Evolutionary conservation across 495 filamentous ascomycete genomes (phyloP).

Genomic region (Podospora australis): DNA sequence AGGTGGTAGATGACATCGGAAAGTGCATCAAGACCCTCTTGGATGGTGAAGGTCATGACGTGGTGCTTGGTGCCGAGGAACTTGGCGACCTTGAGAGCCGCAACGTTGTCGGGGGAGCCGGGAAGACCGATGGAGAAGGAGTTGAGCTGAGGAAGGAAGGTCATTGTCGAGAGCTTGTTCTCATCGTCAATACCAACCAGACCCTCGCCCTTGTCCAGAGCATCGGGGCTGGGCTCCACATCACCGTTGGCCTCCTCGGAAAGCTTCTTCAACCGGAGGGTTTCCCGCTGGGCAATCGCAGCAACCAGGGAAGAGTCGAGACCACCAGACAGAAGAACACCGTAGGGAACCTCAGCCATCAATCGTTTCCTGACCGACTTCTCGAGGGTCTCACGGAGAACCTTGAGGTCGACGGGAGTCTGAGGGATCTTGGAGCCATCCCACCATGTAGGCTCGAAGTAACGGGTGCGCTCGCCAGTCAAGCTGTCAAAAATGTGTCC

Average conservation of each 20-base stretch:
- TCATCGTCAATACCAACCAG: conserved; percentile 92
- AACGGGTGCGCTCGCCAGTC: conserved; percentile 71
- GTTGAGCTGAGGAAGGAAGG: conserved; percentile 87
- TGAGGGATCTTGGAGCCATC: conserved; percentile 71
- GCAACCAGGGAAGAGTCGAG: conserved; percentile 94
- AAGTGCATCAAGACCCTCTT: conserved; percentile 92
- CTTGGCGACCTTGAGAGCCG: conserved; percentile 82
- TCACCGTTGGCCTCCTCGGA: conserved; percentile 41
- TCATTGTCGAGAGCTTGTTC: conserved; percentile 82
- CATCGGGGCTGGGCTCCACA: conserved; percentile 34
- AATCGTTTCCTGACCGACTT: conserved; percentile 89
- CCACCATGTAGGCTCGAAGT: conserved; percentile 92
- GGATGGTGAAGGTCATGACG: conserved; percentile 93
- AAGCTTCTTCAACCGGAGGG: conserved; percentile 61
- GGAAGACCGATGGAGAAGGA: conserved; percentile 97
- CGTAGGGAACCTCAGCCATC: conserved; percentile 98
- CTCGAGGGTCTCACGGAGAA: conserved; percentile 75
- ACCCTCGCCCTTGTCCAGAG: conserved; percentile 51
- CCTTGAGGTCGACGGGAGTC: conserved; percentile 72
- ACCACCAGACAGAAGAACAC: conserved; percentile 90
- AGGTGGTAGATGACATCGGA: conserved; percentile 97
- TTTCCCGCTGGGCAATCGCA: conserved; percentile 91
- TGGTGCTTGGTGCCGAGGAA: conserved; percentile 97
- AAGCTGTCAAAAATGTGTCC: conserved; percentile 93
- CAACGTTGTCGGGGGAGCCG: conserved; percentile 80